phyloP scores from a whole-genome alignment of 768 basidiomycete species.

The Trametopsis cervina region DNA sequence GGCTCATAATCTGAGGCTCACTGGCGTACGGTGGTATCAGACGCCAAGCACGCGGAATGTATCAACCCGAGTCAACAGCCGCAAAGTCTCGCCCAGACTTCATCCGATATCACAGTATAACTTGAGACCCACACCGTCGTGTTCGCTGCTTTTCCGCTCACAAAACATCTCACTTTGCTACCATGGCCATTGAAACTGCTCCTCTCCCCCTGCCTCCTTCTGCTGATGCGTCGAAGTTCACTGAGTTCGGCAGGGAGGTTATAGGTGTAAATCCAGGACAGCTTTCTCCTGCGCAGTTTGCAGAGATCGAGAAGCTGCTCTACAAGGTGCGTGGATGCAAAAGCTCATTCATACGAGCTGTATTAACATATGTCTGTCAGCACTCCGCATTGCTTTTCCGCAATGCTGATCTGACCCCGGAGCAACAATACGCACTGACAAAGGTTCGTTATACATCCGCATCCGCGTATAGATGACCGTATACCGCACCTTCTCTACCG shows the following conservation, averaged over 20 bases:
- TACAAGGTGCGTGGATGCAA: conserved; percentile 55
- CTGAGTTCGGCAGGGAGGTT: conserved; percentile 71
- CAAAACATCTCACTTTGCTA: conserved; percentile 6
- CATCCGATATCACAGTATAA: conserved; percentile 3
- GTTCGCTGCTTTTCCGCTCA: conserved; percentile 5
- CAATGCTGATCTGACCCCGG: conserved; percentile 59
- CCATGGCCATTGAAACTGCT: conserved; percentile 61
- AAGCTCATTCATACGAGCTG: neutral
- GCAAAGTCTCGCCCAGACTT: neutral
- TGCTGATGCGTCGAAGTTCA: conserved; percentile 60
- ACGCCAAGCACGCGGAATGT: conserved; percentile 2
- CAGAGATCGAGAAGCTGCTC: conserved; percentile 61
- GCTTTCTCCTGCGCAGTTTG: conserved; percentile 53
- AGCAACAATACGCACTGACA: conserved; percentile 79
- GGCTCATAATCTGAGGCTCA: no score
- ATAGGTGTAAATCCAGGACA: conserved; percentile 62
- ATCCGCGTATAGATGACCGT: neutral
- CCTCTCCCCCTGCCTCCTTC: conserved; percentile 69
- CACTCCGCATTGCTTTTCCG: conserved; percentile 73
- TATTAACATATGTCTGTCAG: conserved; percentile 30
- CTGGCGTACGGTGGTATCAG: no score
- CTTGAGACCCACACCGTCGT: neutral
- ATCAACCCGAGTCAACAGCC: neutral
- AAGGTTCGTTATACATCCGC: conserved; percentile 49
- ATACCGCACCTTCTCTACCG: no score